Conservation (phyloP, 305 asterid species). For the Fraxinus xanthoxyloides region DNA sequence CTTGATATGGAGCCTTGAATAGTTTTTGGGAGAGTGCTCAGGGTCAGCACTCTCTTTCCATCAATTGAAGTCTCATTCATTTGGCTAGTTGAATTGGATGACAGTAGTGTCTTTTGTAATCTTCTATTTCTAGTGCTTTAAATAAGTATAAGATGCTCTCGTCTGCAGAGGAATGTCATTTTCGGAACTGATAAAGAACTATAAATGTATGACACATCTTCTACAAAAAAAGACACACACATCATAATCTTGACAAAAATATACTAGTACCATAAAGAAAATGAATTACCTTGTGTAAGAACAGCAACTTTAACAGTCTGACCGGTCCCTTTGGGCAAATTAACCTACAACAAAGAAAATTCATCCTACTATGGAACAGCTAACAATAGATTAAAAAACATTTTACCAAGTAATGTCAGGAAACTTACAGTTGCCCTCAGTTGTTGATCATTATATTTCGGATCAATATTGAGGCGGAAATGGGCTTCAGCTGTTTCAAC, state of each 20-base stretch:
- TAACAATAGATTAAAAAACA: not conserved
- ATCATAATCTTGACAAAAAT: not conserved
- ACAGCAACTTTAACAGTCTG: constrained; percentile 88
- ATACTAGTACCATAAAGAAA: not conserved
- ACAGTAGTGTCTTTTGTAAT: not conserved
- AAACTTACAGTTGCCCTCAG: constrained; percentile 88
- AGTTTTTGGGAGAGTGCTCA: not conserved
- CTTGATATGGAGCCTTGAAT: not conserved
- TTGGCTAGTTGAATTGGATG: not conserved
- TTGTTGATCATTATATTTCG: constrained; percentile 93
- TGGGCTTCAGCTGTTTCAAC: constrained; percentile 90
- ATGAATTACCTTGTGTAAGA: constrained; percentile 82
- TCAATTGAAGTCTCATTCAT: not conserved
- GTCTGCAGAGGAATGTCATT: not conserved
- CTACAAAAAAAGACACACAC: not conserved
- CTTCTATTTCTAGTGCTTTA: constrained; percentile 1
- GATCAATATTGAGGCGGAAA: constrained; percentile 97
- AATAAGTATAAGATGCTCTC: constrained; percentile 11
- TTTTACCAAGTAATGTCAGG: constrained; percentile 17
- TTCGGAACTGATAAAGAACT: constrained; percentile 2
- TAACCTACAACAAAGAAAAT: constrained; percentile 55
- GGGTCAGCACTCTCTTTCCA: not conserved
- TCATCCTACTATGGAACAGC: constrained; percentile 21
- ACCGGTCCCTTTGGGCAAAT: constrained; percentile 97
- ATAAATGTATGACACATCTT: not conserved